phyloP scores from a whole-genome alignment of 345 rosid species.

The Limnanthes douglasii region DNA sequence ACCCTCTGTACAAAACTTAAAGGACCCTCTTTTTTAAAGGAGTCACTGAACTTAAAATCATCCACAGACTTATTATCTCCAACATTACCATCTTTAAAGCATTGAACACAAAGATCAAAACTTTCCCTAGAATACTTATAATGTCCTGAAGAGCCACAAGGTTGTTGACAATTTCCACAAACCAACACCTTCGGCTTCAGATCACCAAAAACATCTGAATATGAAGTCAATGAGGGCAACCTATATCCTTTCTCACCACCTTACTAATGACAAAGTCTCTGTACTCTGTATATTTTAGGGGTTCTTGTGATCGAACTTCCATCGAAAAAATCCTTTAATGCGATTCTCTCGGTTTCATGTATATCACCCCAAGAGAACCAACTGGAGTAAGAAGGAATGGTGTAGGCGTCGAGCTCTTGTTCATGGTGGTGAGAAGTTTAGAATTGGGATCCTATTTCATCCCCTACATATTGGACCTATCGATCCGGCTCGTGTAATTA shows the following conservation, averaged over 20 bases:
- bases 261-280: conserved; percentile 84
- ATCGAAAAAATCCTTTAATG: conserved; percentile 65
- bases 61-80: conserved; percentile 46
- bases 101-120: conserved; percentile 36
- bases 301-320: conserved; percentile 83
- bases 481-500: no score
- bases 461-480: no score
- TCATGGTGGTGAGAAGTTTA: no score
- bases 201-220: conserved; percentile 47
- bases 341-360: conserved; percentile 68
- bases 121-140: conserved; percentile 38
- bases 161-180: conserved; percentile 40
- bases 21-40: conserved; percentile 5
- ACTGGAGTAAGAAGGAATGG: conserved; percentile 66
- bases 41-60: conserved; percentile 39
- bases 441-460: no score
- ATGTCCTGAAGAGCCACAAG: conserved; percentile 27
- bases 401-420: conserved; percentile 54
- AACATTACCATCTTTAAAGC: conserved; percentile 38
- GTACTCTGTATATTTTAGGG: conserved; percentile 85
- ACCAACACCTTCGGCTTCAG: conserved; percentile 13
- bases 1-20: conserved; percentile 41
- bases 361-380: conserved; percentile 95
- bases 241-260: conserved; percentile 17
- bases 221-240: conserved; percentile 60